These are phyloP conservation scores for Lentinus brumalis DNA, from an alignment of 768 basidiomycete genomes.

Conservation along the genomic window DNA sequence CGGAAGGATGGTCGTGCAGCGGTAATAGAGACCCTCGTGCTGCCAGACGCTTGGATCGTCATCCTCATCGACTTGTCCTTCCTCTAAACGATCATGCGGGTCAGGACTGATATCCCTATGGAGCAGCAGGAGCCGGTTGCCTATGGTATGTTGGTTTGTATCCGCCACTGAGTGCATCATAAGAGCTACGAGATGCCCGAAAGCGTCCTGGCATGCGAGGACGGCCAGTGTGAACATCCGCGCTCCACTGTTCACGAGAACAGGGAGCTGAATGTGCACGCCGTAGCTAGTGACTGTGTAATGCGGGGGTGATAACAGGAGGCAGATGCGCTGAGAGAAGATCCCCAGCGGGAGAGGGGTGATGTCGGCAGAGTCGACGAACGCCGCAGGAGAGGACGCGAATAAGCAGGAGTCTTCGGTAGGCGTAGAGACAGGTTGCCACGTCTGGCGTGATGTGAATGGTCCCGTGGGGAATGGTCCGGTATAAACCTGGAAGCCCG, in stretches of 20 bases:
- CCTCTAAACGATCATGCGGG: not conserved
- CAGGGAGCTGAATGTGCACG: not conserved
- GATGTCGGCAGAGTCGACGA: not conserved
- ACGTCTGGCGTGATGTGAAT: too few species aligned
- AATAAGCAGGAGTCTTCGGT: not conserved
- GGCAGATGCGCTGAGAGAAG: not conserved
- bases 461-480: not conserved
- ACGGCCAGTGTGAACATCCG: not conserved
- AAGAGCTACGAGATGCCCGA: not conserved
- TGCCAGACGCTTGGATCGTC: not conserved
- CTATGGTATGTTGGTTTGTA: not conserved
- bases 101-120: not conserved
- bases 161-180: not conserved
- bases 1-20: not conserved
- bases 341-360: not conserved
- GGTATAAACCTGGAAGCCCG: not conserved
- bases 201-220: not conserved
- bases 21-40: not conserved
- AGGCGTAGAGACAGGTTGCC: not conserved
- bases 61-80: not conserved
- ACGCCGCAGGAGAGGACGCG: not conserved
- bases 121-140: not conserved
- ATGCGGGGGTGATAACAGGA: not conserved
- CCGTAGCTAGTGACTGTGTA: constrained; percentile 5
- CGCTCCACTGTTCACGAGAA: not conserved